Evolutionary conservation across 805 yeast species (phyloP).

Genomic region (Pichia nanzhaoensis): DNA sequence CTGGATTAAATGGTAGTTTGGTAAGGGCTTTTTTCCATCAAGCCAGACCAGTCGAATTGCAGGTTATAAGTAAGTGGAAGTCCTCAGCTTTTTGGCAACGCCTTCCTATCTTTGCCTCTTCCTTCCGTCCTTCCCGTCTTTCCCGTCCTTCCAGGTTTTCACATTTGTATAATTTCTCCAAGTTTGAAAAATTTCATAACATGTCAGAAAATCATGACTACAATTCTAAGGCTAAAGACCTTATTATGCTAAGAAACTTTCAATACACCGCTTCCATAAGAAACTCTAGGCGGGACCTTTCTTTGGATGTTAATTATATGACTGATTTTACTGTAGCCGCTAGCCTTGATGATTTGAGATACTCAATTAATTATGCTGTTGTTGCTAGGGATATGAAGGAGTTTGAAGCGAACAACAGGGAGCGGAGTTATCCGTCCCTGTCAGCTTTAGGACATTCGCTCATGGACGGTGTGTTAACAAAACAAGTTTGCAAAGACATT

Average conservation of each 20-base stretch:
- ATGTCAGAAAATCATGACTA: too few species aligned
- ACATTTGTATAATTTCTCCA: too few species aligned
- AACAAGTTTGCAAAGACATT: conserved; percentile 16
- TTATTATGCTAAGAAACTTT: conserved; percentile 48
- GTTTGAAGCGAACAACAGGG: conserved; percentile 39
- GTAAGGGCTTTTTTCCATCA: too few species aligned
- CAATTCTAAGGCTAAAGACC: conserved; percentile 16
- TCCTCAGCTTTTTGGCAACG: too few species aligned
- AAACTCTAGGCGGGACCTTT: conserved; percentile 10
- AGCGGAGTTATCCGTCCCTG: conserved; percentile 36
- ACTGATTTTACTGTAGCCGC: conserved; percentile 74
- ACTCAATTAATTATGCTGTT: conserved; percentile 85
- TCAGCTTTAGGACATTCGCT: conserved; percentile 30
- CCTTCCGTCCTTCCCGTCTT: too few species aligned
- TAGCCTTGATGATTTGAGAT: conserved; percentile 68
- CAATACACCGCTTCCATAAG: conserved; percentile 14
- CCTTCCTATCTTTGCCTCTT: too few species aligned
- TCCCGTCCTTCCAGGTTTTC: too few species aligned
- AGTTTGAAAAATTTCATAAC: too few species aligned
- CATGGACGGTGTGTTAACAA: conserved; percentile 17
- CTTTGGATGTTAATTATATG: conserved; percentile 43
- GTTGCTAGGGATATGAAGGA: conserved; percentile 59
- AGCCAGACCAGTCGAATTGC: too few species aligned
- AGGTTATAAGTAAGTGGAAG: too few species aligned
- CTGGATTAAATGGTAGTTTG: too few species aligned